Conservation (phyloP, 257 asterid species). For the Henckelia pumila region DNA sequence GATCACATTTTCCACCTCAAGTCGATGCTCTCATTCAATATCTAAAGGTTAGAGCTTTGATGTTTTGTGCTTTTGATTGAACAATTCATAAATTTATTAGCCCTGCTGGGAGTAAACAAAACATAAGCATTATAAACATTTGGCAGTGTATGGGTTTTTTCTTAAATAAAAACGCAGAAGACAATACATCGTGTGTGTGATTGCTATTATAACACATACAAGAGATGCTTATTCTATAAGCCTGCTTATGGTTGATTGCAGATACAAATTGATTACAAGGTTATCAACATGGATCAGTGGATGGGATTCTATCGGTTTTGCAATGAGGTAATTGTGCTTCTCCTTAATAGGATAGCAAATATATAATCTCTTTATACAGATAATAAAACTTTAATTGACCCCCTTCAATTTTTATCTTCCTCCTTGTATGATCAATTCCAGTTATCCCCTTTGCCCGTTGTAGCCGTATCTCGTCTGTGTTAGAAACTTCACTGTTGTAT, state of each 20-base stretch:
- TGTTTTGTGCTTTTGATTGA: neutral
- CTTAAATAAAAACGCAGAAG: neutral
- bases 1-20: constrained; percentile 54
- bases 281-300: constrained; percentile 91
- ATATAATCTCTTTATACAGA: neutral
- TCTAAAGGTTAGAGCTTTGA: constrained; percentile 54
- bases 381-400: neutral
- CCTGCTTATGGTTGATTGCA: constrained; percentile 30
- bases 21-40: constrained; percentile 64
- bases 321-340: constrained; percentile 53
- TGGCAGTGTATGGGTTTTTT: neutral
- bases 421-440: neutral
- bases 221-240: constrained; percentile 8
- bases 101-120: neutral
- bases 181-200: neutral
- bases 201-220: neutral
- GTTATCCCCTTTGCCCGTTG: neutral
- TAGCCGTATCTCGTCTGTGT: neutral
- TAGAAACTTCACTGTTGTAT: neutral
- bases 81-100: constrained; percentile 1
- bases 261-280: constrained; percentile 81
- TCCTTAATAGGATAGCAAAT: neutral
- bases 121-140: too few species aligned
- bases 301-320: constrained; percentile 73
- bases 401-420: neutral